Conservation (phyloP, 805 yeast species). For the Spencermartinsiella europaea region DNA sequence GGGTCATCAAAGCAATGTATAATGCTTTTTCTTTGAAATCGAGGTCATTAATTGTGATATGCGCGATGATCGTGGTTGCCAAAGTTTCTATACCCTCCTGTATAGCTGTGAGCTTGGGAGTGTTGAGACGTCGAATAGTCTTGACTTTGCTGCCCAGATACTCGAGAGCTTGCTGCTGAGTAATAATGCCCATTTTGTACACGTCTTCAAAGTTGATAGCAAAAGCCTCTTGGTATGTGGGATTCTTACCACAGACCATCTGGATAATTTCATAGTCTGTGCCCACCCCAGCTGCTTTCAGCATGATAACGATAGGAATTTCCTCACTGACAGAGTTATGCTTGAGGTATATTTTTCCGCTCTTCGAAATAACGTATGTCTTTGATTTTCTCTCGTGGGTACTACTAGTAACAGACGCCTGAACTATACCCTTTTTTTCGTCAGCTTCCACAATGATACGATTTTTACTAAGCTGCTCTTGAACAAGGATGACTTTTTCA, state of each 20-base stretch:
- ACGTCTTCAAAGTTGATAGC: conserved; percentile 94
- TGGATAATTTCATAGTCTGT: conserved; percentile 93
- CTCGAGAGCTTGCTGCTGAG: conserved; percentile 91
- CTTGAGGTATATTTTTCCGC: conserved; percentile 81
- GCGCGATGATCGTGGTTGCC: conserved; percentile 95
- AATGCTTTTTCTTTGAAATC: conserved; percentile 93
- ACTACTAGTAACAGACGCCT: conserved; percentile 96
- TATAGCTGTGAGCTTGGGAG: conserved; percentile 68
- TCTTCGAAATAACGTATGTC: conserved; percentile 90
- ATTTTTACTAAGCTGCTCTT: conserved; percentile 93
- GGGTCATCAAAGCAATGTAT: conserved; percentile 92
- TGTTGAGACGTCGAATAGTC: conserved; percentile 80
- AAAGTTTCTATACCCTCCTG: conserved; percentile 92
- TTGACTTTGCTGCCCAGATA: conserved; percentile 88
- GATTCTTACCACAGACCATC: conserved; percentile 85
- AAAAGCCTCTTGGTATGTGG: conserved; percentile 85
- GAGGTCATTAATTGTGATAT: conserved; percentile 73
- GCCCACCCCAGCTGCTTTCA: conserved; percentile 91
- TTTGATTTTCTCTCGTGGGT: conserved; percentile 98
- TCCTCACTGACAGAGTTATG: conserved; percentile 96
- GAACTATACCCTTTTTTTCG: conserved; percentile 87
- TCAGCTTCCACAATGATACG: conserved; percentile 98
- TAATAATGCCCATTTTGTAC: conserved; percentile 73
- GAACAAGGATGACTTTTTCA: conserved; percentile 92
- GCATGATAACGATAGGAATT: conserved; percentile 84